Base-by-base conservation (phyloP, 352 stramenopile species). In the Pythium dissimile region DNA sequence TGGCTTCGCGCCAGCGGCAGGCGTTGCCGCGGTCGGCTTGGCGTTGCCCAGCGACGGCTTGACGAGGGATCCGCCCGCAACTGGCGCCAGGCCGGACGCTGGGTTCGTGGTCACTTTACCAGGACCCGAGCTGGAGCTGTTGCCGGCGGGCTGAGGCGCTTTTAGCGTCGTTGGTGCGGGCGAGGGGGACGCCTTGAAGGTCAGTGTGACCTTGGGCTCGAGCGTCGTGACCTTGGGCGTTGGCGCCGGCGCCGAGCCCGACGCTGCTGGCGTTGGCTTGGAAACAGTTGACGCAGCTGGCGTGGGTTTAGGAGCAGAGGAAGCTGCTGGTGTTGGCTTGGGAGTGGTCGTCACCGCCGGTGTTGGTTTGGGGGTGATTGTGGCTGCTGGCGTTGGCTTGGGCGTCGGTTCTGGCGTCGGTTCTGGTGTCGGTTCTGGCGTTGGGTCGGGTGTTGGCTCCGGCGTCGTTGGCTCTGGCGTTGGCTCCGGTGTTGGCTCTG, bases 201-300 rank as follows among this genome's bases (percentile, higher is more conserved):
- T 21, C 9, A 55, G 21, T 1, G 48, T 45, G 21, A 55, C 32
- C 48, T 55, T 55, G 12, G 48, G 48, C 20, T 55, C 34, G 23
- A 43, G 28, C 15, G 34, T 13, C 6, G 48, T 55, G 12, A 8
- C 34, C 32, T 34, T 42, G 7, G 48, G 48, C 34, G 48, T 55
- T 16, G 46, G 46, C 11, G 46, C 24, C 16, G 43, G 43, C 6
- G 43, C 13, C 0, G 26, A 6, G 16, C 34, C 26, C n/a, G 27
- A 9, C 13, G 45, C 12, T 13, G 39, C 39, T 23, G 39, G 28
- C 21, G 28, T 34, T 5, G 46, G 30, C 46, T 39, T 42, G 11
- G 39, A 18, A n/a, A n/a, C n/a, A 23, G 39, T 48, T 9, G 41
- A 27, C 39, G 23, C 39, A 23, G 39, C 39, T 46, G 39, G 39